Base-by-base conservation (phyloP, 2,329 filamentous ascomycete species). In the Ascochyta lentis region DNA sequence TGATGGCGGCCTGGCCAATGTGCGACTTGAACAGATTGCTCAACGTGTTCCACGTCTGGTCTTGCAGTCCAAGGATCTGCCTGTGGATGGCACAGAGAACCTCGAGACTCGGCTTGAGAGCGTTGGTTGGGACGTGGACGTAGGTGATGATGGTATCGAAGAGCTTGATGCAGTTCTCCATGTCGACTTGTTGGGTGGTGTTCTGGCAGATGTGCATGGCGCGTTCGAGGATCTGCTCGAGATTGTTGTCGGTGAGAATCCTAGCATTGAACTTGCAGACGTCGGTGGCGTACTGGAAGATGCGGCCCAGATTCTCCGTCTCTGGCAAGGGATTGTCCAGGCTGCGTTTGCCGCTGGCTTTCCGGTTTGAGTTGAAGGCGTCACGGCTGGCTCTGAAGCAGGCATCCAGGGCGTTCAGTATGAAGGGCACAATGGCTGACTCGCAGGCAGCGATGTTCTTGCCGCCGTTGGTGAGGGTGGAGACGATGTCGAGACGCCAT, bases 261-360 rank as follows among this genome's bases (percentile, higher is more conserved):
- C 87, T 89, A 71, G 87, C 89, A 70, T 88, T 91, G 79, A 90
- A 92, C 69, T 90, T 91, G 77, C 90, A 86, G 49, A 91, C 81
- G 59, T 90, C 86, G 54, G 83, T 82, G 49, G 89, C 80, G 61
- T 87, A 89, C 12, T 79, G 75, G 67, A 92, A 91, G 2, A 92
- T 75, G 43, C 84, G 82, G 2, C 82, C 77, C 49, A 92, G 54
- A 35, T 70, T 70, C 22, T 67, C 64, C 8, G 66, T 62, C 44
- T 77, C 73, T 37, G 60, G 63, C 15, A 63, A 42, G 5, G 64
- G 62, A 7, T 60, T 60, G 16, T 63, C 61, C 15, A 54, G 54
- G 19, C 53, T 65, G 33, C 66, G 69, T 51, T 72, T 72, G 43
- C 63, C 66, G 55, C 49, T 61, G n/a, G 56, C 46, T 34, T 70